Base-by-base conservation (phyloP, 2,329 filamentous ascomycete species). In the Trichophyton benhamiae region DNA sequence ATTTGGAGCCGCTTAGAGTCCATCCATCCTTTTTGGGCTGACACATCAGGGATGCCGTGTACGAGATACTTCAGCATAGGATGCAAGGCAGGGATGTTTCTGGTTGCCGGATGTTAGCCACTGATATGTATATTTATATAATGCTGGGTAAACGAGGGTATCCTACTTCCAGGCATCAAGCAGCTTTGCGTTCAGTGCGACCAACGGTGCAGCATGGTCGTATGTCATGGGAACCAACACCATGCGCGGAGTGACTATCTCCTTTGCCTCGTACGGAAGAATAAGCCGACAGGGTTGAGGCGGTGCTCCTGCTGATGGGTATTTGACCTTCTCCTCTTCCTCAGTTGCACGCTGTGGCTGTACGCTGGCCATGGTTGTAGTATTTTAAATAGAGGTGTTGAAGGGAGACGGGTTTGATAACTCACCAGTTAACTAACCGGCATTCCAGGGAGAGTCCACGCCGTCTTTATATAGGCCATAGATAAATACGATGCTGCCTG, bases 201-300 rank as follows among this genome's bases (percentile, higher is more conserved):
- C 25, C n/a, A 55, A 25, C 46, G 20, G 9, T 9, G 20, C 8
- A 15, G 46, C 30, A 55, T 55, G 27, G 15, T 55, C 49, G 49
- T 55, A 17, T 17, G 25, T 33, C 3, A 55, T 33, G 9, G 49
- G 49, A 6, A 33, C 27, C 7, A 64, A 49, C 25, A 58, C 58
- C 33, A 63, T 41, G n/a, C 63, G 59, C n/a, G 49, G 30, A 30
- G 63, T 64, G n/a, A 57, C 25, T 57, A 61, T 61, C 9, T 59
- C 55, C 33, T 60, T 15, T 8, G 38, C n/a, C 8, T 63, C 53
- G n/a, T 30, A 38, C 15, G 63, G 61, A 2, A 64, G 15, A 4
- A 63, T 42, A 4, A 60, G 49, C 11, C 27, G 61, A 33, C 61
- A 58, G 8, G 61, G 61, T 25, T 60, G 63, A 3, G 61, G 61